These are phyloP conservation scores for Calocybe gangraenosa DNA, from an alignment of 768 basidiomycete species.

Conservation along the genomic window DNA sequence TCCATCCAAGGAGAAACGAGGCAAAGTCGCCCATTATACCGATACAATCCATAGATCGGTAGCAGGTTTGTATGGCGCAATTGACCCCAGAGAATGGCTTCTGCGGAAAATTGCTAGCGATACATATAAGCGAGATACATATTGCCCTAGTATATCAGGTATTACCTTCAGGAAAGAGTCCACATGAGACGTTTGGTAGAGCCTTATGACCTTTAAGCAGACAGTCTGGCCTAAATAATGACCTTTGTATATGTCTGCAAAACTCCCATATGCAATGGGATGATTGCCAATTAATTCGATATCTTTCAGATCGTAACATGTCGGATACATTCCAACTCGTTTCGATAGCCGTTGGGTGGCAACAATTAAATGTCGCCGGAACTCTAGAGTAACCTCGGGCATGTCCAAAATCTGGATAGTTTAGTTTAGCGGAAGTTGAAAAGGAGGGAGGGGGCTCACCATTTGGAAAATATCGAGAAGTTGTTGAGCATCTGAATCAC, in stretches of 20 bases:
- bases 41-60: slow-evolving; percentile 8
- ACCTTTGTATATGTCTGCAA: slow-evolving; percentile 8
- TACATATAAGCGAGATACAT: background rate
- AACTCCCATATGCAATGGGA: slow-evolving; percentile 6
- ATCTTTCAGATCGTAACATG: background rate
- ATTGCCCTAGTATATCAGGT: background rate
- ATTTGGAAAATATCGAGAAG: slow-evolving; percentile 3
- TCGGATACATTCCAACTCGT: slow-evolving; percentile 4
- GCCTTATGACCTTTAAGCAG: background rate
- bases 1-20: slow-evolving; percentile 12
- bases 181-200: background rate
- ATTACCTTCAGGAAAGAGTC: background rate
- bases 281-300: background rate
- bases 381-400: background rate
- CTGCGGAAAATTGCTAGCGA: slow-evolving; percentile 1
- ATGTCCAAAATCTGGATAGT: background rate
- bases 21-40: background rate
- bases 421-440: background rate
- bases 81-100: slow-evolving; percentile 8
- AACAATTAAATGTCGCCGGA: background rate
- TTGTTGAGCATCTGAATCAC: background rate
- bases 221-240: background rate
- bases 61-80: slow-evolving; percentile 3
- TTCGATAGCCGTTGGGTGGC: slow-evolving; percentile 3
- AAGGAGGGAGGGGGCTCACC: background rate